phyloP scores from a whole-genome alignment of 164 flowering plant species.

The Dillenia suffruticosa region DNA sequence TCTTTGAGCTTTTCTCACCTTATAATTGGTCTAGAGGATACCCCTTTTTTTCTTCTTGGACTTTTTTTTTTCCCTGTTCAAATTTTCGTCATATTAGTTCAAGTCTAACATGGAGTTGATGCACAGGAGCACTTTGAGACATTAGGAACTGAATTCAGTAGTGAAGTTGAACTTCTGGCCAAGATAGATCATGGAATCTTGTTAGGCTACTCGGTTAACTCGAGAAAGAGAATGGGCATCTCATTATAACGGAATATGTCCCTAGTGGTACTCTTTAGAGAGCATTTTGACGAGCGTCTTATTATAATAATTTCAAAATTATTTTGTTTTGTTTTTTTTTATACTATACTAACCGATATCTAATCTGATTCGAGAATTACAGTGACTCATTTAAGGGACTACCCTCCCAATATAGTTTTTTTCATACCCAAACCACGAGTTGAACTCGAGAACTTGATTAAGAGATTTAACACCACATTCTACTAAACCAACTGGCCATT shows the following conservation, averaged over 20 bases:
- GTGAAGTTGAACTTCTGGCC: conserved; percentile 84
- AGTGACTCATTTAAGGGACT: no score
- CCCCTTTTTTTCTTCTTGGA: neutral
- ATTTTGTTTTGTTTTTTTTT: no score
- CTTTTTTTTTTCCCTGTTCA: neutral
- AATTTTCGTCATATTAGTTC: neutral
- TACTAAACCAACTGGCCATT: no score
- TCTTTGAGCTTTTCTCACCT: no score
- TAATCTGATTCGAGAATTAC: no score
- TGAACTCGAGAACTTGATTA: no score
- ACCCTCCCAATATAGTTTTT: no score
- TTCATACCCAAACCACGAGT: no score
- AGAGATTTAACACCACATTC: no score
- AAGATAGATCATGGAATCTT: conserved; percentile 87
- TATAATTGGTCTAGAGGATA: no score
- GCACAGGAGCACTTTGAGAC: conserved; percentile 67
- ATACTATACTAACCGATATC: no score
- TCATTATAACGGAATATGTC: conserved; percentile 84
- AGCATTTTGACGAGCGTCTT: conserved; percentile 97
- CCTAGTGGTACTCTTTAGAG: conserved; percentile 93
- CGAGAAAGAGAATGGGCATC: conserved; percentile 80
- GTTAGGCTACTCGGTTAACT: conserved; percentile 90
- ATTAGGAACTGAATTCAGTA: conserved; percentile 64
- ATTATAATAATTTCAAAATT: no score
- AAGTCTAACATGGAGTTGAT: conserved; percentile 10